Conservation (phyloP, 23 red algal genomes). For the Cyanidioschyzon merolae region DNA sequence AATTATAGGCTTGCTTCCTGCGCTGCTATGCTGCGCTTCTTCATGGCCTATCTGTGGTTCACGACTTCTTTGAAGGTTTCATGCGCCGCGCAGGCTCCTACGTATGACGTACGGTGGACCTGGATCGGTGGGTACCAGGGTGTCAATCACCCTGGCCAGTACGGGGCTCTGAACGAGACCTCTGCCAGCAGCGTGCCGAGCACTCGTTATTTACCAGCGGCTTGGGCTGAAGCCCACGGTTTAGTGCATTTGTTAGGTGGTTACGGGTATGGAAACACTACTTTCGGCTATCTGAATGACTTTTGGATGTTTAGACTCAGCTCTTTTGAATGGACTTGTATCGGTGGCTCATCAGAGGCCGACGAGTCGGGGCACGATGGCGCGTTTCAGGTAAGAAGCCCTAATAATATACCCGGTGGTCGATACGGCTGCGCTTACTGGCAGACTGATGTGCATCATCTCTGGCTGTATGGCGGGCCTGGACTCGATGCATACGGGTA, state of each 20-base stretch:
- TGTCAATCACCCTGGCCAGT: background rate
- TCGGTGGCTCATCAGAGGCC: background rate
- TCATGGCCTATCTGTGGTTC: background rate
- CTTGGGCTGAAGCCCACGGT: background rate
- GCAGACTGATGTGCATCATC: background rate
- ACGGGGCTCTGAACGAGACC: background rate
- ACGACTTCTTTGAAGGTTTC: background rate
- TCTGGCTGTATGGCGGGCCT: background rate
- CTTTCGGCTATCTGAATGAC: conserved; percentile 14
- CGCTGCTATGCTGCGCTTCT: background rate
- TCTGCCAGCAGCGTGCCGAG: background rate
- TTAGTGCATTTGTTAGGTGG: background rate
- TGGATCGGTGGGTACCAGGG: background rate
- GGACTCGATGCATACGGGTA: background rate
- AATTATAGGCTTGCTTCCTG: background rate
- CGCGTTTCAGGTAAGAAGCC: background rate
- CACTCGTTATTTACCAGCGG: background rate
- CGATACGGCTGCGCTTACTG: background rate
- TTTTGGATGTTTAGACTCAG: background rate
- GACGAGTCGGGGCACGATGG: background rate
- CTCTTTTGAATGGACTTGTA: background rate
- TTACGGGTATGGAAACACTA: background rate
- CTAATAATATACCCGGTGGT: background rate
- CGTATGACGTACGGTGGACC: background rate
- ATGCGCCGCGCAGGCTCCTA: background rate